phyloP scores from a whole-genome alignment of 371 early-diverging fungal genomes.

The Sporodiniella umbellata region DNA sequence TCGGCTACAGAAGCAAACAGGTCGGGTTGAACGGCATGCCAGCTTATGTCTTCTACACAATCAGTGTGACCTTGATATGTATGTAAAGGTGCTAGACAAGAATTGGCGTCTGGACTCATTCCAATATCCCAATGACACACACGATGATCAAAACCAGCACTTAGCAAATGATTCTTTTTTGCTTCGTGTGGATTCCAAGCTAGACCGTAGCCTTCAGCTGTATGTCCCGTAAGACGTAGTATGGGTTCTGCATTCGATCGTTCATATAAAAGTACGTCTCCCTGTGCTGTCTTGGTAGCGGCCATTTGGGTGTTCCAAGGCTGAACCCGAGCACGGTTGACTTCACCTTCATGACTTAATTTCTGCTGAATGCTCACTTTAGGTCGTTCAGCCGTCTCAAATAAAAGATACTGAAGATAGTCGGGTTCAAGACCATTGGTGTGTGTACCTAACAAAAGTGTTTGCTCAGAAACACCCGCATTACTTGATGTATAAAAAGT shows the following conservation, averaged over 20 bases:
- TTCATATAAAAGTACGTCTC: slow-evolving; percentile 95
- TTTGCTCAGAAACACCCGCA: slow-evolving; percentile 66
- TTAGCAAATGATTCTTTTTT: slow-evolving; percentile 67
- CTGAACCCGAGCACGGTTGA: slow-evolving; percentile 94
- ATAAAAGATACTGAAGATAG: slow-evolving; percentile 87
- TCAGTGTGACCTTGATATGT: slow-evolving; percentile 82
- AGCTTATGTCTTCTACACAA: slow-evolving; percentile 96
- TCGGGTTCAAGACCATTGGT: slow-evolving; percentile 95
- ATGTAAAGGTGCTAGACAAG: slow-evolving; percentile 75
- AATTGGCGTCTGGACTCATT: slow-evolving; percentile 24
- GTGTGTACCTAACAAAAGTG: slow-evolving; percentile 93
- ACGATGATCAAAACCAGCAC: slow-evolving; percentile 86
- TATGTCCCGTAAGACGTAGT: slow-evolving; percentile 85
- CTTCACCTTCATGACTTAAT: slow-evolving; percentile 94
- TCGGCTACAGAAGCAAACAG: slow-evolving; percentile 97
- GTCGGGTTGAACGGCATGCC: slow-evolving; percentile 76
- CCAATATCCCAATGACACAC: slow-evolving; percentile 72
- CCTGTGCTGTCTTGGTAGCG: slow-evolving; percentile 89
- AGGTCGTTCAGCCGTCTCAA: slow-evolving; percentile 74
- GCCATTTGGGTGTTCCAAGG: slow-evolving; percentile 91
- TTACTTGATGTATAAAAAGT: slow-evolving; percentile 13
- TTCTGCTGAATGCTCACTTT: slow-evolving; percentile 65
- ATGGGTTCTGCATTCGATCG: slow-evolving; percentile 48
- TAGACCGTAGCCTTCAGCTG: slow-evolving; percentile 89
- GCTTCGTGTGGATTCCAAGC: slow-evolving; percentile 65